Percentiles rank a stretch among this genome's conserved stretches.
These are phyloP conservation scores for Ceriops decandra DNA, from an alignment of 345 rosid species.

Conservation along the genomic window DNA sequence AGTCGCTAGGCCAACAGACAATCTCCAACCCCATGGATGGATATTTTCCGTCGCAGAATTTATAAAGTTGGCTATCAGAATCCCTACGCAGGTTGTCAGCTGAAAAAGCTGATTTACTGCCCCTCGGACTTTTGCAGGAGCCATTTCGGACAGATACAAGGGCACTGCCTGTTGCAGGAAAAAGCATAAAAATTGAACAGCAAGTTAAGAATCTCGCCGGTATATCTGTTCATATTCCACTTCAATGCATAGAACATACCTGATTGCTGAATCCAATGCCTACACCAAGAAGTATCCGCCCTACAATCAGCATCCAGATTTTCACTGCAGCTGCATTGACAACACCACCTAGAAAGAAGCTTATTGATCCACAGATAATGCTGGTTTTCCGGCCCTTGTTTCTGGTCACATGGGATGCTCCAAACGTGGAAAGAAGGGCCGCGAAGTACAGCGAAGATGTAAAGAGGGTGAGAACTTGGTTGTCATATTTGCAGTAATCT, in stretches of 20 bases:
- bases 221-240: background rate
- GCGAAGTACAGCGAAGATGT: conserved; percentile 47
- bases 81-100: conserved; percentile 21
- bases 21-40: conserved; percentile 81
- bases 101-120: conserved; percentile 18
- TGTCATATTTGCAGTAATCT: conserved; percentile 41
- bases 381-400: conserved; percentile 7
- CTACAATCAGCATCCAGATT: conserved; percentile 4
- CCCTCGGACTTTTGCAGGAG: conserved; percentile 18
- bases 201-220: background rate
- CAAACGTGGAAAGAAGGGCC: conserved; percentile 23
- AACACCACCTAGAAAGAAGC: conserved; percentile 11
- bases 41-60: conserved; percentile 18
- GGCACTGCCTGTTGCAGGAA: conserved; percentile 17
- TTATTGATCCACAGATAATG: conserved; percentile 9
- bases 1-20: conserved; percentile 64
- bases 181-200: background rate
- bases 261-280: conserved; percentile 11
- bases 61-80: conserved; percentile 18
- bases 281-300: conserved; percentile 10
- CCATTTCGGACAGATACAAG: conserved; percentile 22
- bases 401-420: conserved; percentile 12
- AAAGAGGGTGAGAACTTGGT: conserved; percentile 37
- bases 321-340: conserved; percentile 10
- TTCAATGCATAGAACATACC: background rate